Evolutionary conservation across 306 rosid species (phyloP).

Genomic region (Cucurbita moschata): DNA sequence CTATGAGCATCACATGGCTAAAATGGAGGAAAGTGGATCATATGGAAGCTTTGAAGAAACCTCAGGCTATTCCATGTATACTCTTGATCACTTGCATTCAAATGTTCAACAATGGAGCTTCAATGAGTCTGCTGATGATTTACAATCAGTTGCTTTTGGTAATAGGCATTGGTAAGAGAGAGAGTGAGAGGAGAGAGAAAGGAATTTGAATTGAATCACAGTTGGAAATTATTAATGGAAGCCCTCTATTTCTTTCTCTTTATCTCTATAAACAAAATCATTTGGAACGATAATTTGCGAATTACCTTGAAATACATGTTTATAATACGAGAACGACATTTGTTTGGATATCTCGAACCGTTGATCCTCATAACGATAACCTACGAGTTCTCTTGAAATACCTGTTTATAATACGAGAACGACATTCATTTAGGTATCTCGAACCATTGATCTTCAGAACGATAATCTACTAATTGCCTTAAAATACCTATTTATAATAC

Average conservation of each 20-base stretch:
- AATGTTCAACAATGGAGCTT: conserved; percentile 44
- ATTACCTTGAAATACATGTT: too few species aligned
- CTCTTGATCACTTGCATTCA: conserved; percentile 37
- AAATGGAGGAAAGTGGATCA: conserved; percentile 40
- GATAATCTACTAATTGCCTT: too few species aligned
- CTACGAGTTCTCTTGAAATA: too few species aligned
- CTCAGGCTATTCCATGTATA: conserved; percentile 35
- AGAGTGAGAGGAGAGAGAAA: not conserved
- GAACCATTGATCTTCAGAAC: too few species aligned
- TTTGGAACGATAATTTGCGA: too few species aligned
- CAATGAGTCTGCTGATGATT: conserved; percentile 37
- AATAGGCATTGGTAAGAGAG: conserved; percentile 11
- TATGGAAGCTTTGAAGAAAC: conserved; percentile 61
- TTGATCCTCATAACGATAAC: too few species aligned
- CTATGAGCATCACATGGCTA: conserved; percentile 18
- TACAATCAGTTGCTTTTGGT: conserved; percentile 62
- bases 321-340: too few species aligned
- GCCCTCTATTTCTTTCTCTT: not conserved
- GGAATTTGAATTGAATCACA: not conserved
- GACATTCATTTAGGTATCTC: too few species aligned
- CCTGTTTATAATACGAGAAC: too few species aligned
- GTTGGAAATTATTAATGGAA: not conserved
- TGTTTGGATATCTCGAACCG: too few species aligned
- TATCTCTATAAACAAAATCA: not conserved
- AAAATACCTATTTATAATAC: too few species aligned